Evolutionary conservation across 2,329 filamentous ascomycete genomes (phyloP).

Genomic region (Exophiala calicioides): DNA sequence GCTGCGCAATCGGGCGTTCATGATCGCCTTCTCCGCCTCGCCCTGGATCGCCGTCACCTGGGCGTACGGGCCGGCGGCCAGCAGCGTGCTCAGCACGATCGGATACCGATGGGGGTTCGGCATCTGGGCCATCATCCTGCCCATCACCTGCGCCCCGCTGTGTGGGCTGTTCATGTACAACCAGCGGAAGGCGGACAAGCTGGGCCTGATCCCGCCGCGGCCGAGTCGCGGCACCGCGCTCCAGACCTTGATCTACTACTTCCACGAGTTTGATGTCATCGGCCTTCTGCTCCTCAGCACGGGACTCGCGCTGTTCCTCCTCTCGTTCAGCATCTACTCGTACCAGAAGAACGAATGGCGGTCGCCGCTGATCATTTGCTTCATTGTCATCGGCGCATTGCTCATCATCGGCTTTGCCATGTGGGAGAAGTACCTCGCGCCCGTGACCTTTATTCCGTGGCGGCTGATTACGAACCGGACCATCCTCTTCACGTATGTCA

Average conservation of each 20-base stretch:
- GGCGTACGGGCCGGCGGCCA: conserved; percentile 23
- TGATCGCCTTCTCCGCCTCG: conserved; percentile 14
- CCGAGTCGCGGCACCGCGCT: conserved; percentile 41
- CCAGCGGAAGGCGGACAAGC: conserved; percentile 59
- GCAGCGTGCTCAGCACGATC: conserved; percentile 20
- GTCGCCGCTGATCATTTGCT: conserved; percentile 49
- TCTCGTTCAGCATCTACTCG: conserved; percentile 62
- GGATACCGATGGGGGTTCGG: conserved; percentile 32
- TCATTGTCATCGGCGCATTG: conserved; percentile 56
- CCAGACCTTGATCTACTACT: conserved; percentile 53
- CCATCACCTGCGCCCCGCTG: conserved; percentile 17
- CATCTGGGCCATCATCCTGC: conserved; percentile 29
- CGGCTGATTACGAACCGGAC: conserved; percentile 39
- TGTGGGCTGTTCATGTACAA: conserved; percentile 58
- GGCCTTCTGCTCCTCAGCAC: conserved; percentile 61
- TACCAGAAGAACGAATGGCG: conserved; percentile 43
- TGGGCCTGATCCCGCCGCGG: conserved; percentile 55
- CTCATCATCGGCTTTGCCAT: conserved; percentile 56
- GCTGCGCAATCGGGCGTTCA: conserved; percentile 24
- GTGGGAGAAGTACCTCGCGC: conserved; percentile 56
- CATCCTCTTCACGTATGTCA: conserved; percentile 24
- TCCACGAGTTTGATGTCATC: conserved; percentile 61
- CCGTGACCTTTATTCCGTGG: conserved; percentile 57
- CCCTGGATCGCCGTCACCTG: conserved; percentile 35
- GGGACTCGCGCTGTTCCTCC: conserved; percentile 63